Evolutionary conservation across 2,329 filamentous ascomycete species (phyloP).

Genomic region (Colletotrichum euphorbiae): DNA sequence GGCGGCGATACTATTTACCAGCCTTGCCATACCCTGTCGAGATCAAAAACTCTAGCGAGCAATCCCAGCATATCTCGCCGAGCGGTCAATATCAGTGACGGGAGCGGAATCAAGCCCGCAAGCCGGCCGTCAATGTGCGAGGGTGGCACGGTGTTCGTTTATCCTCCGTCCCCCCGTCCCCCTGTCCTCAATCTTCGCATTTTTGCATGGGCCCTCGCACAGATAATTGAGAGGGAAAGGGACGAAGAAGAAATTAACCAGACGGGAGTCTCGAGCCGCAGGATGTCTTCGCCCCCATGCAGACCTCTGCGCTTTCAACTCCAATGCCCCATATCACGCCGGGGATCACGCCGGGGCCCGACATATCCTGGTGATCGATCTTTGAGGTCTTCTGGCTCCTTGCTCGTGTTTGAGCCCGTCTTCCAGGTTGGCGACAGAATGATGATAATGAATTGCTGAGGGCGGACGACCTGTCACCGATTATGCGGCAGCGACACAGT

Average conservation of each 20-base stretch:
- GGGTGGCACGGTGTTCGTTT: slow-evolving; percentile 33
- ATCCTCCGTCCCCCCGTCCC: background rate
- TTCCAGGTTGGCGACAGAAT: background rate
- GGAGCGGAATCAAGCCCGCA: slow-evolving; percentile 25
- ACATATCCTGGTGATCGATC: slow-evolving; percentile 27
- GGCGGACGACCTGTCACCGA: background rate
- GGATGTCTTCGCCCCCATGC: slow-evolving; percentile 25
- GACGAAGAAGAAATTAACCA: background rate
- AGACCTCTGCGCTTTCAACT: slow-evolving; percentile 13
- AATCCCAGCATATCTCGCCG: slow-evolving; percentile 8
- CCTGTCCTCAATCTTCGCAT: background rate
- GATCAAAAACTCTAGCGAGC: background rate
- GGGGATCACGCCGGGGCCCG: slow-evolving; percentile 18
- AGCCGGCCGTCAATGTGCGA: slow-evolving; percentile 18
- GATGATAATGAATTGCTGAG: slow-evolving; percentile 8
- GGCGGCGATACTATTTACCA: background rate
- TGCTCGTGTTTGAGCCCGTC: too few species aligned
- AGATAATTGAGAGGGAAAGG: background rate
- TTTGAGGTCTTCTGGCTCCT: slow-evolving; percentile 7
- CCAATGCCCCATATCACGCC: slow-evolving; percentile 18
- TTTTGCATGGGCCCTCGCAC: slow-evolving; percentile 21
- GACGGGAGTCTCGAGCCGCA: background rate
- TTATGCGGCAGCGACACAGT: background rate
- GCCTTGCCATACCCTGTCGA: background rate
- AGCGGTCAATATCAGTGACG: slow-evolving; percentile 20